These are phyloP conservation scores for Cystobasidiopsis lactophilus DNA, from an alignment of 768 basidiomycete genomes.

Conservation along the genomic window DNA sequence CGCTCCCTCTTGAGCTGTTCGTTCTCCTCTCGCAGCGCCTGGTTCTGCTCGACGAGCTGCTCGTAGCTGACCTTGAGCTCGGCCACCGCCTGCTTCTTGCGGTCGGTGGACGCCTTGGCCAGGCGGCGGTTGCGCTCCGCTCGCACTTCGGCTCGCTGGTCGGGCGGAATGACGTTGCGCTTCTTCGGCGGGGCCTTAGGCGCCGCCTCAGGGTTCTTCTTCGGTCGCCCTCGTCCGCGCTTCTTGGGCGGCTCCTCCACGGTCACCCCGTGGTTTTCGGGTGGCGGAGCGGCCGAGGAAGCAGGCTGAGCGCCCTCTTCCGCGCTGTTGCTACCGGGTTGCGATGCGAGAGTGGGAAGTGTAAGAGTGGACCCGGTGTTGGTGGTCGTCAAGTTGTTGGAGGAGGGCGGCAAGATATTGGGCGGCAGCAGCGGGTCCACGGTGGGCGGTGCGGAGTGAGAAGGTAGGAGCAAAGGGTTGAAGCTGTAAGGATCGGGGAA, in stretches of 20 bases:
- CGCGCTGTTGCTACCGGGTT: too few relatives aligned
- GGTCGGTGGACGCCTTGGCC: neutral
- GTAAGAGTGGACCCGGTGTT: too few relatives aligned
- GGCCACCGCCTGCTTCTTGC: neutral
- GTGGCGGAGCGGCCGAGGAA: neutral
- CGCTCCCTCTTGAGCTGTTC: neutral
- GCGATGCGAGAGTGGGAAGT: too few relatives aligned
- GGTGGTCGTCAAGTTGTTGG: too few relatives aligned
- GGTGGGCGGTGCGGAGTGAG: too few relatives aligned
- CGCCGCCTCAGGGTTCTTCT: neutral
- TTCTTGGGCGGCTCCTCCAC: too few relatives aligned
- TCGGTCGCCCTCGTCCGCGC: neutral
- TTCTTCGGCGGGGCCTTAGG: neutral
- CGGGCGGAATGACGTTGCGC: neutral
- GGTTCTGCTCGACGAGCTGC: neutral
- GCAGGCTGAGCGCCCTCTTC: neutral
- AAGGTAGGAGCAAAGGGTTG: too few relatives aligned
- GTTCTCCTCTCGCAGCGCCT: neutral
- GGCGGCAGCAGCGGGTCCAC: too few relatives aligned
- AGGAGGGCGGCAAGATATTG: too few relatives aligned
- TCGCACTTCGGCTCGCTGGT: neutral
- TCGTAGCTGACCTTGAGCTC: neutral
- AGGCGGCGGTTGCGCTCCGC: neutral
- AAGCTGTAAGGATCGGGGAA: too few relatives aligned
- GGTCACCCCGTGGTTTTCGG: too few relatives aligned